Evolutionary conservation across 2,329 filamentous ascomycete genomes (phyloP), one percentile per base, ranked within the genome.

Genomic region (Ceratocystis cubensis): DNA sequence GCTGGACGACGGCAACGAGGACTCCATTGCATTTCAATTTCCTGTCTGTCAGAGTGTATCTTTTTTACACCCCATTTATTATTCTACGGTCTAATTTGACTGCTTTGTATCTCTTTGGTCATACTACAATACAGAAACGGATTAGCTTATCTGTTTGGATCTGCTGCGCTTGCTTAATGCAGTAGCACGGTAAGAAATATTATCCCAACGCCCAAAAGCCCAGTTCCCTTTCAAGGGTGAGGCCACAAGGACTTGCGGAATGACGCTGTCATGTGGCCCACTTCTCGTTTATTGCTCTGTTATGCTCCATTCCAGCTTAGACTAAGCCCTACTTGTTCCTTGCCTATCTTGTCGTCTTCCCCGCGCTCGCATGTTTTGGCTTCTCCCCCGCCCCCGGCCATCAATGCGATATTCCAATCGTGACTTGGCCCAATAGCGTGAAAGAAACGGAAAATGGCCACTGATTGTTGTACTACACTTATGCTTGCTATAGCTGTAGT

Each of bases 281-380:
- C 53, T 17, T n/a, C 25, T 33, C 20, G n/a, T 50, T 28, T 22
- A 8, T 57, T 30, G 22, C 8, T 17, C 28, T 59, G 53, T 33
- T 59, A 25, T 30, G 28, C 33, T 33, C 28, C 53, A 59, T 59
- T 59, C 28, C 53, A 57, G 22, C 25, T 28, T 28, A 33, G 53
- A 50, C 53, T 28, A 57, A 13, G 17, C 6, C 53, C 28, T 59
- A n/a, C 13, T 25, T 10, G 13, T 20, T 30, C 53, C 53, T 59
- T 59, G 15, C 33, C 53, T 57, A 28, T 59, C 25, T 59, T 30
- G 25, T 37, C 53, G n/a, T 59, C 53, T 59, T 59, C 53, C 53
- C 28, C 53, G 53, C 53, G 53, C 17, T 59, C 25, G 28, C 53
- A 25, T 59, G 25, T 33, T 57, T 28, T 33, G 53, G 46, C 22